A percentile compares a stretch with the other conserved stretches of the same genome.
These are phyloP conservation scores for Linnemannia schmuckeri DNA, from an alignment of 192 early-diverging fungal genomes.

Conservation along the genomic window DNA sequence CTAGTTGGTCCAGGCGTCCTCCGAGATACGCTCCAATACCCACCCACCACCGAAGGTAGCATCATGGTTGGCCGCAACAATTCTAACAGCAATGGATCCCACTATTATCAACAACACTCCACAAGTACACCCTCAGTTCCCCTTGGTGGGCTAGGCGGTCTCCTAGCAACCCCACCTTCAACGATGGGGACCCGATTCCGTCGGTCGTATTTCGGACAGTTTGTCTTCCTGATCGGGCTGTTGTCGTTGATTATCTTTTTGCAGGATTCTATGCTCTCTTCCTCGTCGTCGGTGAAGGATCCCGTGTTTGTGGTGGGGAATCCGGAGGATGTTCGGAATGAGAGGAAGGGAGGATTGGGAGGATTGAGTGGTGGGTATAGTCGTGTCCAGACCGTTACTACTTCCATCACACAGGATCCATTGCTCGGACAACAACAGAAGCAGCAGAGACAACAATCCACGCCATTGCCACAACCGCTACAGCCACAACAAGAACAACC, in stretches of 20 bases:
- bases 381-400: neutral
- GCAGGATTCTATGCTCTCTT: neutral
- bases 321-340: neutral
- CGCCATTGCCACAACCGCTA: neutral
- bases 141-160: neutral
- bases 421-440: neutral
- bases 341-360: neutral
- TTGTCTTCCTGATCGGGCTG: neutral
- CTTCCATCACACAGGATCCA: neutral
- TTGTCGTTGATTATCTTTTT: neutral
- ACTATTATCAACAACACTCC: neutral
- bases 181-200: neutral
- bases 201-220: neutral
- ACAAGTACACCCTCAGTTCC: neutral
- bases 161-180: neutral
- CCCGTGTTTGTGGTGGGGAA: neutral
- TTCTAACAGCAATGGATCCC: neutral
- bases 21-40: neutral
- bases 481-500: neutral
- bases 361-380: neutral
- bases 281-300: neutral
- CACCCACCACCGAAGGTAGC: neutral
- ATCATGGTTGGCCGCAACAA: neutral
- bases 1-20: neutral
- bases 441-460: neutral